Conservation (phyloP, 306 rosid genomes). For the Fragaria ananassa region DNA sequence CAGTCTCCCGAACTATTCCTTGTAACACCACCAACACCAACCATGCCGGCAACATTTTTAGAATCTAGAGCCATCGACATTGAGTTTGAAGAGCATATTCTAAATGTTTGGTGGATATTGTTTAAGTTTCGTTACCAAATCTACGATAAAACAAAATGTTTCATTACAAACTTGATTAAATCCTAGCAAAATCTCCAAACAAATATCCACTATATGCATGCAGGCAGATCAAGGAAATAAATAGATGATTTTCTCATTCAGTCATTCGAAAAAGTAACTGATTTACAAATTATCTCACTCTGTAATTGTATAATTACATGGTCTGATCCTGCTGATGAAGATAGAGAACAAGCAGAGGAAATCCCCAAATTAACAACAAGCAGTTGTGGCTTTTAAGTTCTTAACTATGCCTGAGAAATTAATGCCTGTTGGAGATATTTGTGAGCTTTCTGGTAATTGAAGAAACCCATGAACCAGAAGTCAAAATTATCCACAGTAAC, state of each 20-base stretch:
- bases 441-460: slow-evolving; percentile 44
- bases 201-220: too few relatives aligned
- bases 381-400: background rate
- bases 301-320: background rate
- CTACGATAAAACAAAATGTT: too few relatives aligned
- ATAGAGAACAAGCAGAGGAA: background rate
- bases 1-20: too few relatives aligned
- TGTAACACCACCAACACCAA: too few relatives aligned
- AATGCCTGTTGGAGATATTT: slow-evolving; percentile 34
- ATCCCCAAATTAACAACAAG: background rate
- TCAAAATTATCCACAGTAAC: slow-evolving; percentile 56
- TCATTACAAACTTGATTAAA: too few relatives aligned
- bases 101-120: too few relatives aligned
- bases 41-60: too few relatives aligned
- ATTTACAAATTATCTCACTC: background rate
- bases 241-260: background rate
- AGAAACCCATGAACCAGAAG: slow-evolving; percentile 74
- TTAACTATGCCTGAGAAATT: slow-evolving; percentile 25
- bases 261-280: background rate
- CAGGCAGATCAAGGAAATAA: background rate
- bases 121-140: too few relatives aligned
- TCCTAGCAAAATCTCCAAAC: too few relatives aligned
- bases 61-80: too few relatives aligned
- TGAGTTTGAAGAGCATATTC: too few relatives aligned
- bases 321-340: background rate